Percentiles rank a stretch among this genome's conserved stretches.
phyloP scores from a whole-genome alignment of 306 rosid genomes.

The Astragalus glycyphyllos region DNA sequence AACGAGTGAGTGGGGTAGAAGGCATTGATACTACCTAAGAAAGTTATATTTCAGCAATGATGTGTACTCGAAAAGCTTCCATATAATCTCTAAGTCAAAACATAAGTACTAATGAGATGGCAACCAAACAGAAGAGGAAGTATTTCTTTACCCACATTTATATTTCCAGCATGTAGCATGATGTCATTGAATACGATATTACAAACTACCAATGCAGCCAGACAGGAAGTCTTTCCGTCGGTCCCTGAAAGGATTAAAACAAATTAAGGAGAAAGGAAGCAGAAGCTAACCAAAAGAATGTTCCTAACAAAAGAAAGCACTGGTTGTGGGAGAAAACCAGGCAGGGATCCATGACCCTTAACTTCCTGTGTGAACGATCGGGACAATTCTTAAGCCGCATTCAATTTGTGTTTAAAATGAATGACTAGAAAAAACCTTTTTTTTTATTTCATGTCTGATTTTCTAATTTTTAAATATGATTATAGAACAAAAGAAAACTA shows the following conservation, averaged over 20 bases:
- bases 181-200: conserved; percentile 79
- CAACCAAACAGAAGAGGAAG: conserved; percentile 19
- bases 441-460: too few relatives aligned
- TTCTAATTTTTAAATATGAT: neutral
- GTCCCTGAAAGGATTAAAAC: conserved; percentile 65
- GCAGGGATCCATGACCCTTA: conserved; percentile 16
- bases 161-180: conserved; percentile 59
- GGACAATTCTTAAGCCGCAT: neutral
- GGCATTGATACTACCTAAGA: neutral
- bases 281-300: conserved; percentile 16
- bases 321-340: neutral
- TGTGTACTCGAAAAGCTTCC: neutral
- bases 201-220: conserved; percentile 73
- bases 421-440: neutral
- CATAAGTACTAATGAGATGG: conserved; percentile 20
- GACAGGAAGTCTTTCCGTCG: conserved; percentile 69
- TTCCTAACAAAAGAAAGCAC: conserved; percentile 14
- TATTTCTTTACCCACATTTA: conserved; percentile 57
- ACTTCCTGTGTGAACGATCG: neutral
- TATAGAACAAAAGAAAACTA: neutral
- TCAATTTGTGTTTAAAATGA: neutral
- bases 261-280: conserved; percentile 22
- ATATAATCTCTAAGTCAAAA: neutral
- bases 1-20: neutral
- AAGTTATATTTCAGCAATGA: neutral